phyloP scores from a whole-genome alignment of 768 basidiomycete genomes.

The Ramaria sp. region DNA sequence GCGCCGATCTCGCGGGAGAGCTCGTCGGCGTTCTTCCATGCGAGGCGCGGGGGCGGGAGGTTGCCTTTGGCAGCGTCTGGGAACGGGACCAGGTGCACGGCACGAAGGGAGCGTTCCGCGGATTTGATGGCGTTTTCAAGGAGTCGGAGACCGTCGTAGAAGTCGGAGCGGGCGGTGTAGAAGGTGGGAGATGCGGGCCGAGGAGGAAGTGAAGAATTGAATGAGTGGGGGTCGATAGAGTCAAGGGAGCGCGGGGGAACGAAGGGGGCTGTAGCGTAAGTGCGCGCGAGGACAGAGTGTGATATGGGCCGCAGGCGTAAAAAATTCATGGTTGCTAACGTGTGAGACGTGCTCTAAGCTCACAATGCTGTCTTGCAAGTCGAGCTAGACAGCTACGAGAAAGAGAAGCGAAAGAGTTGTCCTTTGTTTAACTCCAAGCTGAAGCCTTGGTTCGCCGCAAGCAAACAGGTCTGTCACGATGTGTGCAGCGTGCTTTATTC shows the following conservation, averaged over 20 bases:
- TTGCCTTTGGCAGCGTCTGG: conserved; percentile 55
- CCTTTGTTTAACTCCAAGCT: too few relatives aligned
- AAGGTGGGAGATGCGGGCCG: conserved; percentile 64
- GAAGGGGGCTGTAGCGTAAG: conserved; percentile 18
- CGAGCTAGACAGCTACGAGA: too few relatives aligned
- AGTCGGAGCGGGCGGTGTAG: conserved; percentile 70
- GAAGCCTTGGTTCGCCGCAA: too few relatives aligned
- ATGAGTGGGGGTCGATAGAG: conserved; percentile 10
- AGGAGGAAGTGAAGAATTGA: conserved; percentile 11
- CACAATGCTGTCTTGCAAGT: too few relatives aligned
- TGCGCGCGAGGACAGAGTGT: background rate
- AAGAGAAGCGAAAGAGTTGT: too few relatives aligned
- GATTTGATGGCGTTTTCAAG: conserved; percentile 54
- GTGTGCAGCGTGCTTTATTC: too few relatives aligned
- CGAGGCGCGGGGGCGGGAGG: conserved; percentile 44
- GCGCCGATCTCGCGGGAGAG: conserved; percentile 47
- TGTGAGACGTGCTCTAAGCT: too few relatives aligned
- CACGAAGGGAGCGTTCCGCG: conserved; percentile 47
- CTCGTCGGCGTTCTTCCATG: conserved; percentile 59
- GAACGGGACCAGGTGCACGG: conserved; percentile 65
- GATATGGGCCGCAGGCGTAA: background rate
- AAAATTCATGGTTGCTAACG: background rate
- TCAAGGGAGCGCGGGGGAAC: conserved; percentile 25
- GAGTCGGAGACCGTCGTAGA: conserved; percentile 58
- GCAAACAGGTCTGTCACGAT: too few relatives aligned